Conservation (phyloP, 169 alveolate species). For the Perkinsus chesapeaki region DNA sequence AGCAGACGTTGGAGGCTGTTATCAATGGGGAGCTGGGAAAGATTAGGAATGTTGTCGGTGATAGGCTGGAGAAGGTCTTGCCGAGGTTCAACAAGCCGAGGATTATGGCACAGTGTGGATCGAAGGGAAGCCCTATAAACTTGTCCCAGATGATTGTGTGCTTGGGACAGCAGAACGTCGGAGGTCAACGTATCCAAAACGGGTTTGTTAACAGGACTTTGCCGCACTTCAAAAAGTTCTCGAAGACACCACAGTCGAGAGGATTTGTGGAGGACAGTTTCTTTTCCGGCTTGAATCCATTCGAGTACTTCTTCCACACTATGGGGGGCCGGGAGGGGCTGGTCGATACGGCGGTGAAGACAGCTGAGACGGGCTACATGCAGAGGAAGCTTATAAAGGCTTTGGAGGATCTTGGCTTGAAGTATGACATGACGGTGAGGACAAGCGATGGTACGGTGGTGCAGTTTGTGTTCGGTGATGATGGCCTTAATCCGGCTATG, state of each 20-base stretch:
- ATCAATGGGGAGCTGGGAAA: conserved; percentile 80
- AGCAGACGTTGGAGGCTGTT: conserved; percentile 86
- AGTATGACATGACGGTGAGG: conserved; percentile 91
- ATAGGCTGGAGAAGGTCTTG: conserved; percentile 72
- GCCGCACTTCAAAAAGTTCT: conserved; percentile 87
- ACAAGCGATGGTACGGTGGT: conserved; percentile 89
- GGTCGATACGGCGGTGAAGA: conserved; percentile 97
- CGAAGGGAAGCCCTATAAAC: conserved; percentile 95
- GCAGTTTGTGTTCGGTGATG: conserved; percentile 97
- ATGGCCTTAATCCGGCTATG: conserved; percentile 83
- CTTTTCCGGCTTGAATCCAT: conserved; percentile 86
- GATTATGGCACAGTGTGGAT: conserved; percentile 95
- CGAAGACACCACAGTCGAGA: conserved; percentile 87
- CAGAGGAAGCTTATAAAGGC: conserved; percentile 89
- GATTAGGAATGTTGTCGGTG: conserved; percentile 86
- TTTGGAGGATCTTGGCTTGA: conserved; percentile 89
- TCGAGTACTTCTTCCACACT: conserved; percentile 98
- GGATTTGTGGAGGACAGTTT: conserved; percentile 96
- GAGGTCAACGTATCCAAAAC: conserved; percentile 88
- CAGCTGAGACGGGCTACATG: conserved; percentile 99
- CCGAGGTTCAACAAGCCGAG: conserved; percentile 84
- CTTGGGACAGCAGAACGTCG: conserved; percentile 96
- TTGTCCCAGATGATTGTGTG: conserved; percentile 98
- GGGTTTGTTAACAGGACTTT: conserved; percentile 93
- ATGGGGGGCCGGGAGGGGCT: conserved; percentile 99